phyloP scores from a whole-genome alignment of 2,329 filamentous ascomycete genomes.

The Colletotrichum simmondsii region DNA sequence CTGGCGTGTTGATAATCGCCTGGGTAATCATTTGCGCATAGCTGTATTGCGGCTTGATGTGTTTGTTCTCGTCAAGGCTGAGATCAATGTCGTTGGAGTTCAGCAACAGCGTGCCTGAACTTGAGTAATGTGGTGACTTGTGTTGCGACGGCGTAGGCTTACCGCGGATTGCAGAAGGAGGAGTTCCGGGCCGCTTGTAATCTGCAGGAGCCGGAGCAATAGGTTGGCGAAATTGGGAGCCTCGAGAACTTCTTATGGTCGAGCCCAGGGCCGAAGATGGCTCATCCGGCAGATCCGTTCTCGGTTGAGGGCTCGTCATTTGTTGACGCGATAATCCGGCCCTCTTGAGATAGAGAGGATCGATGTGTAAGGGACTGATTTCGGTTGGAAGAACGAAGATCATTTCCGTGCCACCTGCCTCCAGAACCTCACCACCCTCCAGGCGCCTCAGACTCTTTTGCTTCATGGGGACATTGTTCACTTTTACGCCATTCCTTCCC shows the following conservation, averaged over 20 bases:
- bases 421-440: constrained; percentile 88
- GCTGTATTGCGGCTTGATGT: constrained; percentile 95
- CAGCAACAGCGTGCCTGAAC: constrained; percentile 55
- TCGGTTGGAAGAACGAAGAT: constrained; percentile 94
- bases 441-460: constrained; percentile 74
- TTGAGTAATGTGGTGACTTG: constrained; percentile 52
- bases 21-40: constrained; percentile 98
- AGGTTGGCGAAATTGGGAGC: constrained; percentile 50
- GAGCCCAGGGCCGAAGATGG: constrained; percentile 31
- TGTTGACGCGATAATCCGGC: constrained; percentile 60
- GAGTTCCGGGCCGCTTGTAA: constrained; percentile 70
- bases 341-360: constrained; percentile 75
- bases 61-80: constrained; percentile 84
- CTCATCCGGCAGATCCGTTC: constrained; percentile 32
- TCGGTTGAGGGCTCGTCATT: constrained; percentile 24
- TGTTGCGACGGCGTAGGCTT: constrained; percentile 43
- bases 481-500: constrained; percentile 89
- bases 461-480: constrained; percentile 80
- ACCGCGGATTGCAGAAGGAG: constrained; percentile 57
- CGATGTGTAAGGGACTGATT: constrained; percentile 72
- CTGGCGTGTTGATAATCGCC: constrained; percentile 86
- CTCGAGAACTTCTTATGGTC: constrained; percentile 20
- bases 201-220: constrained; percentile 70
- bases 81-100: constrained; percentile 74
- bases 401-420: constrained; percentile 95